Evolutionary conservation across 257 asterid genomes (phyloP), one percentile per base, ranked within the genome.

Genomic region (Forsythia viridissima): DNA sequence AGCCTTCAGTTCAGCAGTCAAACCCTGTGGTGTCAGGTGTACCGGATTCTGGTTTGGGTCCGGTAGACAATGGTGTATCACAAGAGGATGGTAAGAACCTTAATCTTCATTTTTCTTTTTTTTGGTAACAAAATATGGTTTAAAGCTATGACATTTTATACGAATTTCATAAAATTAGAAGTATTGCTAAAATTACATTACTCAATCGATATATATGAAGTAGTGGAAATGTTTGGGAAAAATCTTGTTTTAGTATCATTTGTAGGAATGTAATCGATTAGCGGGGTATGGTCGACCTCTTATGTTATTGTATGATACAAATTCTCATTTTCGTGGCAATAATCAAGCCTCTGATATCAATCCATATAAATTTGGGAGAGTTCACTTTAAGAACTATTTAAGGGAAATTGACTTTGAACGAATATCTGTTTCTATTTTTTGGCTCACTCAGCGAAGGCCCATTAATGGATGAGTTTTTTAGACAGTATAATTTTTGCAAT

Each of bases 61-160:
- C 48, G 41, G 75, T 70, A 7, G 83, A 75, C 30, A 83, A 81
- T 76, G 78, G 82, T 39, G 77, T 51, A 11, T 70, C 52, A 13
- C 80, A 73, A 46, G 76, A 66, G 76, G 87, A 80, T 30, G 88
- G 91, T 85, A 65, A 79, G 15, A 30, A 18, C 41, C 4, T 7
- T 77, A 21, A 15, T 44, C 16, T 61, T 34, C 20, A 21, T 12
- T 43, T 24, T 67, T 46, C 11, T 51, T 34, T 65, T 38, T 52
- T 15, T 52, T 16, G 8, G 63, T 18, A 38, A 41, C n/a, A 5
- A 44, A 11, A 20, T 73, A 36, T 66, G 63, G 72, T 66, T 44
- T 10, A 30, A 46, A 46, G 4, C 12, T 3, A 46, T 46, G 16
- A 46, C 16, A 46, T 46, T 43, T 46, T 46, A 46, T 46, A 46